Conservation (phyloP, 805 yeast genomes). For the Yamadazyma olivae region DNA sequence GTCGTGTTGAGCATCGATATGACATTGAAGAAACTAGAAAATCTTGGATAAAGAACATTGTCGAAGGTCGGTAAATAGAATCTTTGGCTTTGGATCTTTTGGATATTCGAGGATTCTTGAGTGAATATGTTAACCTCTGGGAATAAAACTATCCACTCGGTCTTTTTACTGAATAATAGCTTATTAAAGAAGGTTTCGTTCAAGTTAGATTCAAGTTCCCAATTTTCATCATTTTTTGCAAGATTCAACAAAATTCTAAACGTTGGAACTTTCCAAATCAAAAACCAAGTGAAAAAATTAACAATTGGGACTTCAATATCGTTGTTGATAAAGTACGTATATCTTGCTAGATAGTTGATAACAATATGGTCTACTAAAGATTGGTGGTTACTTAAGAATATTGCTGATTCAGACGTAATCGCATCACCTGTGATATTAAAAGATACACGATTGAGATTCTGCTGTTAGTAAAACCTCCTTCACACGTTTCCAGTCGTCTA, state of each 20-base stretch:
- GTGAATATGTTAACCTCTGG: constrained; percentile 83
- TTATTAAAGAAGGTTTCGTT: constrained; percentile 33
- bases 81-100: constrained; percentile 51
- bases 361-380: constrained; percentile 66
- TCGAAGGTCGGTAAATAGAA: constrained; percentile 59
- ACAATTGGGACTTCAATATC: constrained; percentile 33
- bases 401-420: constrained; percentile 32
- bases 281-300: constrained; percentile 72
- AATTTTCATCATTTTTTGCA: constrained; percentile 64
- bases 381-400: constrained; percentile 57
- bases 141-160: constrained; percentile 67
- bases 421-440: constrained; percentile 43
- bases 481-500: too few species aligned
- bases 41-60: constrained; percentile 76
- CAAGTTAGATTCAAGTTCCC: constrained; percentile 48
- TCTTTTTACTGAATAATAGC: constrained; percentile 32
- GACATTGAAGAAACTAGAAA: constrained; percentile 51
- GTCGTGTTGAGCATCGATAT: constrained; percentile 38
- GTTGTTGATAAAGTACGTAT: constrained; percentile 16
- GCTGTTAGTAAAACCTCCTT: neutral
- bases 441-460: constrained; percentile 36
- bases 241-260: constrained; percentile 45
- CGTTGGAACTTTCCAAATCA: constrained; percentile 60
- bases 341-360: constrained; percentile 40
- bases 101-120: constrained; percentile 44